phyloP scores from a whole-genome alignment of 148 eudicot genomes.

The Selenicereus undatus region DNA sequence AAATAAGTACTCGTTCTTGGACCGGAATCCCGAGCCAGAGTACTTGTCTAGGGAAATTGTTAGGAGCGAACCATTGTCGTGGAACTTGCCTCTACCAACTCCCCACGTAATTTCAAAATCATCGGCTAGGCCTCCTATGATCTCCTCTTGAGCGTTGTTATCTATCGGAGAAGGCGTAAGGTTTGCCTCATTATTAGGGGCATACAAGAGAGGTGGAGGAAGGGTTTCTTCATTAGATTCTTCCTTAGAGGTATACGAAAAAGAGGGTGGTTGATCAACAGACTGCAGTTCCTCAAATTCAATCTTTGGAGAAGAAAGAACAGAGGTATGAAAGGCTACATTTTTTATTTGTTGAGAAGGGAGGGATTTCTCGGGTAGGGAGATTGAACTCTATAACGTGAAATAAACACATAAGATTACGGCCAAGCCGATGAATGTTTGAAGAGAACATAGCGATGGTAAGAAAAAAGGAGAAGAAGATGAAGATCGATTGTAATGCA shows the following conservation, averaged over 20 bases:
- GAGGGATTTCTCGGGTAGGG: conserved; percentile 29
- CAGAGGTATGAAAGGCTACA: background rate
- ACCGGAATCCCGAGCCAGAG: conserved; percentile 45
- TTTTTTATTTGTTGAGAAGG: conserved; percentile 20
- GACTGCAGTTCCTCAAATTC: conserved; percentile 1
- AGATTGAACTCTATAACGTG: conserved; percentile 35
- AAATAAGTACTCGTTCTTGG: conserved; percentile 33
- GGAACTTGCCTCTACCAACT: conserved; percentile 30
- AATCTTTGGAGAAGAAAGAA: conserved; percentile 14
- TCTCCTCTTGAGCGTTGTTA: background rate
- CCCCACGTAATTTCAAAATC: conserved; percentile 43
- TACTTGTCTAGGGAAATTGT: conserved; percentile 33
- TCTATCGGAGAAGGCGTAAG: conserved; percentile 5
- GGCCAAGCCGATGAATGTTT: conserved; percentile 28
- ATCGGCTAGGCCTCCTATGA: conserved; percentile 26
- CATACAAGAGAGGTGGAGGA: conserved; percentile 2
- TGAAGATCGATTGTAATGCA: conserved; percentile 20
- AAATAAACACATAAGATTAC: conserved; percentile 35
- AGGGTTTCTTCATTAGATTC: background rate
- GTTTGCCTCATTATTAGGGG: background rate
- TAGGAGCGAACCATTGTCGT: conserved; percentile 31
- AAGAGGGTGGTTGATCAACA: conserved; percentile 8
- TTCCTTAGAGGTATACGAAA: background rate
- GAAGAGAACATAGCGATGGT: conserved; percentile 36
- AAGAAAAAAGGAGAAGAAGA: conserved; percentile 17